Conservation (phyloP, 129 eudicot species). For the Saussurea involucrata region DNA sequence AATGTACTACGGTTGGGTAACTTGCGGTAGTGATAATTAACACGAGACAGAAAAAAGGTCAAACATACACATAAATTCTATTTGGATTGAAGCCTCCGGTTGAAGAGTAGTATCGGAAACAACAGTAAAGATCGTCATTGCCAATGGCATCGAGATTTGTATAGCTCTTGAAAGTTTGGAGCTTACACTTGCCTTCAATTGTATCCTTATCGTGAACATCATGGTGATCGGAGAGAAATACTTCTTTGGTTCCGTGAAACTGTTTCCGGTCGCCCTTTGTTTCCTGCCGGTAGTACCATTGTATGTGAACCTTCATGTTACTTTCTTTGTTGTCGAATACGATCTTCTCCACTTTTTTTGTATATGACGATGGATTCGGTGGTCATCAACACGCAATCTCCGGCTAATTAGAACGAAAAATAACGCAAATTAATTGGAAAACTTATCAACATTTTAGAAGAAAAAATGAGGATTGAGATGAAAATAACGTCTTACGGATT, state of each 20-base stretch:
- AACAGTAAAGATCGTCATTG: constrained; percentile 66
- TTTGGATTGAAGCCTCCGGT: constrained; percentile 65
- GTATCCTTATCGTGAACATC: constrained; percentile 63
- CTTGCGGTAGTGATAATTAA: too few relatives aligned
- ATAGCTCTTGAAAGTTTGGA: constrained; percentile 65
- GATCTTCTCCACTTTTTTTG: constrained; percentile 54
- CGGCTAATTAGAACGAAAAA: constrained; percentile 31
- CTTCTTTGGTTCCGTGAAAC: too few relatives aligned
- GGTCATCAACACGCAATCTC: constrained; percentile 79
- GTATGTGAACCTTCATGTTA: too few relatives aligned
- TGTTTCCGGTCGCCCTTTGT: too few relatives aligned
- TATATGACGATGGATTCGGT: constrained; percentile 49
- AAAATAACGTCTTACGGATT: constrained; percentile 42
- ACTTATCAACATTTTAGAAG: background rate
- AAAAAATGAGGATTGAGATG: background rate
- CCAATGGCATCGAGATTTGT: constrained; percentile 62
- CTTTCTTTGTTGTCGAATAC: constrained; percentile 45
- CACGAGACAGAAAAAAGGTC: background rate
- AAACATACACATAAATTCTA: constrained; percentile 65
- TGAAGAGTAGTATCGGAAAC: constrained; percentile 56
- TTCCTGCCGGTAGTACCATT: too few relatives aligned
- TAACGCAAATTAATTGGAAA: background rate
- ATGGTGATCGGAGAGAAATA: too few relatives aligned
- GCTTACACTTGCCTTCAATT: constrained; percentile 71
- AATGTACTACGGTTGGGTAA: too few relatives aligned